Conservation (phyloP, 2,329 filamentous ascomycete species). For the Sporothrix dimorphospora region DNA sequence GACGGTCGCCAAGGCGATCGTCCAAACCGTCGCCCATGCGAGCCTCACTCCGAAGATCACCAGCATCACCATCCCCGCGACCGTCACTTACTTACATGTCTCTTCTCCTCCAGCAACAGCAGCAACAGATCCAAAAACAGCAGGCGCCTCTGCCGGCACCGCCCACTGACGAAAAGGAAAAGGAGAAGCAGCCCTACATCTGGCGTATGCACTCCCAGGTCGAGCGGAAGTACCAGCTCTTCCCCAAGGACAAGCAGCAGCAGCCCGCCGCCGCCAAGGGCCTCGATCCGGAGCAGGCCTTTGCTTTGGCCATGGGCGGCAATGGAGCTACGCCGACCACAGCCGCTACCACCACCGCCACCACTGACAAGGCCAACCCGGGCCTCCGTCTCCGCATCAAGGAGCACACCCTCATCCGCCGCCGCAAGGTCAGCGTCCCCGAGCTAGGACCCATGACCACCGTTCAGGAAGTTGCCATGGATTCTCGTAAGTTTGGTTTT, state of each 20-base stretch:
- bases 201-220: constrained; percentile 62
- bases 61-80: neutral
- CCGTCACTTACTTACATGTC: constrained; percentile 30
- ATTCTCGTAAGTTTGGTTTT: constrained; percentile 62
- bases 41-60: neutral
- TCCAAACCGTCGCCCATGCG: neutral
- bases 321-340: neutral
- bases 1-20: constrained; percentile 11
- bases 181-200: constrained; percentile 54
- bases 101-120: constrained; percentile 33
- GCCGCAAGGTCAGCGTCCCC: constrained; percentile 66
- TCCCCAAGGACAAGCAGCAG: constrained; percentile 57
- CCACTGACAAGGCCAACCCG: neutral
- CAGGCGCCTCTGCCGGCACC: constrained; percentile 3
- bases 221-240: constrained; percentile 64
- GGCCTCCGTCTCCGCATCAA: constrained; percentile 57
- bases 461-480: constrained; percentile 68
- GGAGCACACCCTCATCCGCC: constrained; percentile 59
- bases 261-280: constrained; percentile 46
- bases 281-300: constrained; percentile 55
- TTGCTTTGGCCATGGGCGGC: constrained; percentile 46
- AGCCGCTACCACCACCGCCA: neutral
- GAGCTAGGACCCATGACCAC: constrained; percentile 70
- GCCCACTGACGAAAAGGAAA: neutral
- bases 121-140: constrained; percentile 17